Percentiles rank a stretch among this genome's conserved stretches.
phyloP scores from a whole-genome alignment of 257 asterid genomes.

The Salvia rosmarinus region DNA sequence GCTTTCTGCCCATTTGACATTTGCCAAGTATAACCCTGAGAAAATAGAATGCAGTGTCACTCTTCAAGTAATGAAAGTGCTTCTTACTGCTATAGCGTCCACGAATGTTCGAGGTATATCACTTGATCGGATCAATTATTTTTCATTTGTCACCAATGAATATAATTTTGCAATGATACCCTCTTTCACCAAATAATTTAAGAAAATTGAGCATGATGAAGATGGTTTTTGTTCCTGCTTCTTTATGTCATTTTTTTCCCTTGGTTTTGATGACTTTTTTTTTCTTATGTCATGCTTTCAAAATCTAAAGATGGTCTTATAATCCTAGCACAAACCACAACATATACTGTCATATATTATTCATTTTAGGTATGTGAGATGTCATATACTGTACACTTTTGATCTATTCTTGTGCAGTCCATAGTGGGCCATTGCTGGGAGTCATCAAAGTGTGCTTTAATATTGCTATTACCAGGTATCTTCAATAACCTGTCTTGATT shows the following conservation, averaged over 20 bases:
- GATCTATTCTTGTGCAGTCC: constrained; percentile 65
- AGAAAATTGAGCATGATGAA: not conserved
- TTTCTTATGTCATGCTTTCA: not conserved
- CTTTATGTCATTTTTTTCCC: not conserved
- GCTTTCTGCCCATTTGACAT: constrained; percentile 29
- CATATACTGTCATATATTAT: not conserved
- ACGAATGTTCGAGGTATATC: constrained; percentile 82
- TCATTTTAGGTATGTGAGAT: not conserved
- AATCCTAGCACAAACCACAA: not conserved
- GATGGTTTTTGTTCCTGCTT: not conserved
- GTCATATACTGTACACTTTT: not conserved
- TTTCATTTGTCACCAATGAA: not conserved
- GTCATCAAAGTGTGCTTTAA: constrained; percentile 89
- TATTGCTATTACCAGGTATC: constrained; percentile 93
- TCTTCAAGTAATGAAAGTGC: constrained; percentile 96
- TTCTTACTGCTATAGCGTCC: constrained; percentile 89
- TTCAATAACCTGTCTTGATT: constrained; percentile 32
- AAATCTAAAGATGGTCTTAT: not conserved
- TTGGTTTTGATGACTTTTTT: not conserved
- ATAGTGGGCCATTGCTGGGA: constrained; percentile 86
- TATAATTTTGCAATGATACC: constrained; percentile 9
- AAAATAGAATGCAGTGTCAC: constrained; percentile 73
- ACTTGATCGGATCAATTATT: constrained; percentile 29
- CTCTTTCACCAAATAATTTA: not conserved
- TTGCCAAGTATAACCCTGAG: constrained; percentile 34